Evolutionary conservation across 148 eudicot genomes (phyloP), one percentile per base, ranked within the genome.

Genomic region (Vaccinium macrocarpon): DNA sequence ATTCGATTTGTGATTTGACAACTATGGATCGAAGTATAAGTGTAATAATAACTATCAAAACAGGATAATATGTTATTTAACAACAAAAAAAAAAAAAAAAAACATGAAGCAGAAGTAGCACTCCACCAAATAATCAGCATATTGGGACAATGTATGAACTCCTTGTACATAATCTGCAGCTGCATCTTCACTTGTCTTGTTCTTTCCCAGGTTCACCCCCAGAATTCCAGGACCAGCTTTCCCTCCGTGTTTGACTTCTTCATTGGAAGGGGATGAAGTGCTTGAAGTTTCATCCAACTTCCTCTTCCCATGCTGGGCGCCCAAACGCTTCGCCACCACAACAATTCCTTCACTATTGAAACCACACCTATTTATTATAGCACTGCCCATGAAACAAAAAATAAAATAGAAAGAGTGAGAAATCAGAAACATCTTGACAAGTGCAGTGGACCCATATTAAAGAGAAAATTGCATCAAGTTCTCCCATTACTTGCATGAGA

Each of bases 191-290:
- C 97, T 97, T 25, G 93, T 88, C 88, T 97, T 97, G 82, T 97
- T 97, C 86, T 97, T 97, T 86, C 99, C 99, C 73, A 97, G 95
- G 86, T 97, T 97, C 29, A 97, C 99, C 51, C 99, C 99, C 77
- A 97, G 98, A 86, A 97, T 97, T 66, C 99, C 99, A 21, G 99
- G 98, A 73, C 99, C 99, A 56, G 98, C 99, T 91, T 97, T 97
- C 53, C 99, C 99, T 90, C 99, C 98, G 13, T 86, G 96, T 82
- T 92, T 91, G 82, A 90, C 90, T 82, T 95, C 98, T 27, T 97
- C 98, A 87, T 62, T 91, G 19, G 91, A 72, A 38, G 91, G 52
- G 71, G 94, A 81, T 81, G 93, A 86, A 87, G 95, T 89, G 90
- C 93, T 94, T 25, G 98, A 93, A 81, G 93, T 91, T 88, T 97